Percentiles rank a stretch among this genome's conserved stretches.
Conservation (phyloP, 2,329 filamentous ascomycete species). For the Ceratocystis colombiana region DNA sequence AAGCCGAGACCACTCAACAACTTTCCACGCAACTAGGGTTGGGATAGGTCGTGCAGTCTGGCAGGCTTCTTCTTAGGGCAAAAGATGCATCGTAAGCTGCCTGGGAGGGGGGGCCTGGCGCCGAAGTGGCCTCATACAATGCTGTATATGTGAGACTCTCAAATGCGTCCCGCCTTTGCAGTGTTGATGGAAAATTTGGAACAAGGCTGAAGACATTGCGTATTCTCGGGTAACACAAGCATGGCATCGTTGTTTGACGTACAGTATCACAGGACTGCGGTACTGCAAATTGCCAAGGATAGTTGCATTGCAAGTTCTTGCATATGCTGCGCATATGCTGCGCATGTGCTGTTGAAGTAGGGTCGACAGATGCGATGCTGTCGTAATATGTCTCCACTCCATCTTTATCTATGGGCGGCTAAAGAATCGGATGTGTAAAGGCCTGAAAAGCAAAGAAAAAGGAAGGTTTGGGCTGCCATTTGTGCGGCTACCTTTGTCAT, state of each 20-base stretch:
- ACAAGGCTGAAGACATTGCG: neutral
- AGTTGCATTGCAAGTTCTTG: neutral
- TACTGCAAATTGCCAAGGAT: neutral
- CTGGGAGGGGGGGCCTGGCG: too few relatives aligned
- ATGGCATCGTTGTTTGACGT: conserved; percentile 1
- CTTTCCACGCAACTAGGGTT: too few relatives aligned
- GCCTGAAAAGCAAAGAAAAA: neutral
- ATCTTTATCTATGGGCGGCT: neutral
- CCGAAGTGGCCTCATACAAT: neutral
- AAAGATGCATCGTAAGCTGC: too few relatives aligned
- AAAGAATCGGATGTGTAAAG: neutral
- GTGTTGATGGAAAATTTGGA: neutral
- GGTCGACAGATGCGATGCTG: neutral
- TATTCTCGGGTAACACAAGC: neutral
- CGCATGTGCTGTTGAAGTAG: neutral
- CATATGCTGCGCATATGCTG: conserved; percentile 1
- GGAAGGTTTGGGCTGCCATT: too few relatives aligned
- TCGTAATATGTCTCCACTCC: neutral
- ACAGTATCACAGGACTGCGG: neutral
- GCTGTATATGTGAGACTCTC: neutral
- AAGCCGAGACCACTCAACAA: neutral
- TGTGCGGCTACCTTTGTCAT: too few relatives aligned
- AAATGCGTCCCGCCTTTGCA: neutral
- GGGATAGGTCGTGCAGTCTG: too few relatives aligned
- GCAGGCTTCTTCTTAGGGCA: too few relatives aligned